Base-by-base conservation (phyloP, 768 basidiomycete genomes). In the Boletus barrowsii region DNA sequence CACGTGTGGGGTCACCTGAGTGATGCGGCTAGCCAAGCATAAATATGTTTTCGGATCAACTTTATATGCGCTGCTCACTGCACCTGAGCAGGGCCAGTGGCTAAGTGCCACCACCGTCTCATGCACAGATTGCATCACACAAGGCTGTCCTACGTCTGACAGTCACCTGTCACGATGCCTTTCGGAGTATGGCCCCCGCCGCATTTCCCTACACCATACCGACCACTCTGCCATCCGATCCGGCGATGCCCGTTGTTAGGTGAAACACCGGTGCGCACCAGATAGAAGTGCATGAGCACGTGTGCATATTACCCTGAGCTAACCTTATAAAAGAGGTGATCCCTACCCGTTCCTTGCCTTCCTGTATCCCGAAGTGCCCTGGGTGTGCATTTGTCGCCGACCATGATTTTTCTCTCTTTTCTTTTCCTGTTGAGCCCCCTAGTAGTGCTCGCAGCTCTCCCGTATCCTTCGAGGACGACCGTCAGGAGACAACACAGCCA, bases 361-460 rank as follows among this genome's bases (percentile, higher is more conserved):
- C 20, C 51, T 41, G 14, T 48, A 40, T 43, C 37, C 18, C 14
- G 29, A 22, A 20, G 47, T 54, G 29, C 36, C 49, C 45, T 22
- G 36, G 24, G 54, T 46, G 55, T 36, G 40, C 49, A 20, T n/a
- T 40, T 47, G 45, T 40, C 64, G 56, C 67, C 56, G 54, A 69
- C 58, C 63, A 79, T 80, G 79, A 60, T 62, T 30, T 35, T 60
- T 60, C 65, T 71, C 64, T 62, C 63, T 53, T 70, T 62, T 45
- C 59, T 66, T 29, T 24, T 64, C 59, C 62, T 73, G 26, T 55
- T 60, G 56, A 59, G 61, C 51, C 62, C 74, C 45, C 53, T 76
- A 26, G 73, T 71, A 26, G 26, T 26, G 26, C 53, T 62, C 24
- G 59, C 56, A 32, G 55, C 53, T 55, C 68, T 74, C 9, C 58